Conservation (phyloP, 768 basidiomycete genomes). For the Lactifluus rugatus region DNA sequence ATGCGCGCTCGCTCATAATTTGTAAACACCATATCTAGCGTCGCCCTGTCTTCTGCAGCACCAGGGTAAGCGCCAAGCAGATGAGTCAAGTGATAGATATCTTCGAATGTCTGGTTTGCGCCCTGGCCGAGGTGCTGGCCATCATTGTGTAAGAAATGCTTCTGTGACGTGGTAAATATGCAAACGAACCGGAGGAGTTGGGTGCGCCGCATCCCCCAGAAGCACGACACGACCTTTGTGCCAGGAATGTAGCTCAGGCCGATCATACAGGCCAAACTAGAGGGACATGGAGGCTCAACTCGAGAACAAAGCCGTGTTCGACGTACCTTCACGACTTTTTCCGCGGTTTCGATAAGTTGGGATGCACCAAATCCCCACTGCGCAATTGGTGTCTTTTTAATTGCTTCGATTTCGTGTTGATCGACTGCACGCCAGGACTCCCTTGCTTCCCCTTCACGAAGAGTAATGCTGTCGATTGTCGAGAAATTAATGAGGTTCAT, state of each 20-base stretch:
- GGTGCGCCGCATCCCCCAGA: conserved; percentile 39
- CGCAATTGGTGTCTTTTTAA: conserved; percentile 21
- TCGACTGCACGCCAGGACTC: conserved; percentile 36
- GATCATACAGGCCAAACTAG: conserved; percentile 37
- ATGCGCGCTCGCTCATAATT: conserved; percentile 31
- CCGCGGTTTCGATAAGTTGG: conserved; percentile 22
- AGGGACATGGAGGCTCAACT: background rate
- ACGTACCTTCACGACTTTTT: conserved; percentile 26
- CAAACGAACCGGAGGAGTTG: conserved; percentile 33
- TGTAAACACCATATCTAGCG: conserved; percentile 26
- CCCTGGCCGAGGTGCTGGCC: conserved; percentile 38
- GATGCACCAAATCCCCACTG: conserved; percentile 24
- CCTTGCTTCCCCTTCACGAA: conserved; percentile 30
- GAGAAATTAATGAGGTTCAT: background rate
- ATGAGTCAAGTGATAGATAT: conserved; percentile 29
- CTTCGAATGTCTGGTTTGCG: conserved; percentile 38
- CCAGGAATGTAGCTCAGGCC: conserved; percentile 33
- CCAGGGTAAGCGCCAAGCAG: conserved; percentile 26
- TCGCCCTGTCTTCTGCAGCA: conserved; percentile 21
- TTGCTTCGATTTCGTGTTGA: conserved; percentile 20
- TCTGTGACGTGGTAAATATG: background rate
- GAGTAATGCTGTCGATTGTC: conserved; percentile 27
- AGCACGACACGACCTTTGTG: conserved; percentile 34
- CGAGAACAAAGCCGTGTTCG: background rate
- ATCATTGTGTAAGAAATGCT: background rate